Evolutionary conservation across 2,329 filamentous ascomycete genomes (phyloP), one percentile per base, ranked within the genome.

Genomic region (Hymenoscyphus fraxineus): DNA sequence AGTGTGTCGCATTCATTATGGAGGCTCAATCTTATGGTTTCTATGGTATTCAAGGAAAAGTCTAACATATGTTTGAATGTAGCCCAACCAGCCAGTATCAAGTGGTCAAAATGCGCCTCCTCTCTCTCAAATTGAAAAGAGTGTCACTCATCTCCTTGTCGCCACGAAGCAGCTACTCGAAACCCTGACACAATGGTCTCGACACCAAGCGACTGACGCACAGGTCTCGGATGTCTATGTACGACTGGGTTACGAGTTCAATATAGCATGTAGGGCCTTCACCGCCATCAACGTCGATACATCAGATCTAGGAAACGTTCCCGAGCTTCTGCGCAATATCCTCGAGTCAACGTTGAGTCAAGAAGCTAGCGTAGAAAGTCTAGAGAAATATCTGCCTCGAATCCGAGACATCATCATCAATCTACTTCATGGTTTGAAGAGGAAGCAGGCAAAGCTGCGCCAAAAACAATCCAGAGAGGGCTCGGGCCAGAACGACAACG

Each of bases 361-460:
- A 75, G 93, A 98, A 78, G 95, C 95, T 5, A 97, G 92, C 71
- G 88, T 93, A 59, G 89, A 96, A 75, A 97, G 93, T 77, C 83
- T 99, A 66, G 95, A 99, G 76, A 91, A 90, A 76, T 99, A 96
- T 76, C 81, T 99, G 39, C 95, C 95, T 0, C 87, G 91, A 65
- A 99, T 99, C 76, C 88, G 95, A 72, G 95, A 99, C 77, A 99
- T 99, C 73, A 99, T 99, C 75, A 98, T 99, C 77, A 97, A 96
- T 75, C 82, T 99, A 38, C 84, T 99, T 9, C 95, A 99, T 76
- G 95, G 95, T 2, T 80, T 99, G 68, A 99, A 99, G 81, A 89
- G 94, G 77, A 99, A 99, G 77, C 95, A 99, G 76, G 93, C 96
- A 74, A 92, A 93, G 72, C 79, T 99, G 73, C 81, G 87, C 35